Percentiles rank a stretch among this genome's conserved stretches.
These are phyloP conservation scores for Epichloe sylvatica DNA, from an alignment of 2,329 filamentous ascomycete genomes.

Conservation along the genomic window DNA sequence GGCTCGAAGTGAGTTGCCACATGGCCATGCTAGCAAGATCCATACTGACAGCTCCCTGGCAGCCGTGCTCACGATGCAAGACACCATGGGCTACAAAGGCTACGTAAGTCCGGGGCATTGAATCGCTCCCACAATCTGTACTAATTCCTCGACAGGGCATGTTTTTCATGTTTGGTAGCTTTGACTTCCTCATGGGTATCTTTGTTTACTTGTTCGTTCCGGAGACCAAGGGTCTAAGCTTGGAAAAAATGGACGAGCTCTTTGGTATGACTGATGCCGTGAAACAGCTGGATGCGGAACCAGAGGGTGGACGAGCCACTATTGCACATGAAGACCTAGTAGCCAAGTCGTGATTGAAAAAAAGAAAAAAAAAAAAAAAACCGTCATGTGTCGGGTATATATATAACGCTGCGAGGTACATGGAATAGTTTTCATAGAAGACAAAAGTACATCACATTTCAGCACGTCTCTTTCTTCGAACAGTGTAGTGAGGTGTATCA, in stretches of 20 bases:
- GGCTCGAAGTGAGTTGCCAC: conserved; percentile 32
- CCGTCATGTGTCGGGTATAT: no score
- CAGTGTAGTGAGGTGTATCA: no score
- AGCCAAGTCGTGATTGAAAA: background rate
- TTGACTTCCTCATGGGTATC: conserved; percentile 50
- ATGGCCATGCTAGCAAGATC: background rate
- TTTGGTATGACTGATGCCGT: conserved; percentile 42
- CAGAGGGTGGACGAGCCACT: conserved; percentile 13
- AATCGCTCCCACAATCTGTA: background rate
- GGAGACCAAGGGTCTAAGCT: conserved; percentile 52
- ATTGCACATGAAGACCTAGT: conserved; percentile 15
- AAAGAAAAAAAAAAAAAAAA: no score
- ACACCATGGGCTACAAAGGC: conserved; percentile 30
- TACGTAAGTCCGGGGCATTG: conserved; percentile 21
- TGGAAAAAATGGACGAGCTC: conserved; percentile 54
- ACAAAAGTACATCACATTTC: no score
- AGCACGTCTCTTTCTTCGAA: no score
- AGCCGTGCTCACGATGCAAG: conserved; percentile 53
- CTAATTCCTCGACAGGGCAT: conserved; percentile 30
- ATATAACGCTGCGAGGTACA: no score
- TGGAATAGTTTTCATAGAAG: no score
- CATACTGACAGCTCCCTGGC: background rate
- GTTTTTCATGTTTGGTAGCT: conserved; percentile 55
- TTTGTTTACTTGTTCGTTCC: conserved; percentile 56
- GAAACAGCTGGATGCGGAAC: conserved; percentile 19